These are phyloP conservation scores for Verticillium dahliae DNA, from an alignment of 2,329 filamentous ascomycete species.

Conservation along the genomic window DNA sequence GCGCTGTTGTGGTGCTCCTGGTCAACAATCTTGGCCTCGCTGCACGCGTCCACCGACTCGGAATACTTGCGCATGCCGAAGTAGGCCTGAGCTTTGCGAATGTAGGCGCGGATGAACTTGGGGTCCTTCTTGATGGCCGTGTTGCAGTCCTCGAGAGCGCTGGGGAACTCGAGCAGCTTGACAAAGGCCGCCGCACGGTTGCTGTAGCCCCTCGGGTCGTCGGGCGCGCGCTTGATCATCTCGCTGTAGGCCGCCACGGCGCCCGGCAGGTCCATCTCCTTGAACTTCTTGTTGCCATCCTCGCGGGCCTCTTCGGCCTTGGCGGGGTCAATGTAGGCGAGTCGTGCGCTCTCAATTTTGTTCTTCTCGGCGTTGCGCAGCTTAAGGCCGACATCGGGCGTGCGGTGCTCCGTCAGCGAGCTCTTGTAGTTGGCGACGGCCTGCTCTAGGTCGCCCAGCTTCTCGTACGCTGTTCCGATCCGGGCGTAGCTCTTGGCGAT, in stretches of 20 bases:
- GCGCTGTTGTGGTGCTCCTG: slow-evolving; percentile 60
- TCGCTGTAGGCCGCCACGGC: slow-evolving; percentile 92
- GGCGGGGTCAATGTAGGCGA: slow-evolving; percentile 79
- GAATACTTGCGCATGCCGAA: slow-evolving; percentile 98
- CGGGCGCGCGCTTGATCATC: slow-evolving; percentile 92
- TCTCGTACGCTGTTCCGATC: slow-evolving; percentile 92
- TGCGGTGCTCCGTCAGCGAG: slow-evolving; percentile 93
- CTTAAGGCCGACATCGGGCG: slow-evolving; percentile 87
- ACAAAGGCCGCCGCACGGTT: slow-evolving; percentile 96
- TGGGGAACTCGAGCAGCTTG: slow-evolving; percentile 93
- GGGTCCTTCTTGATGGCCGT: slow-evolving; percentile 84
- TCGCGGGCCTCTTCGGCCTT: slow-evolving; percentile 95
- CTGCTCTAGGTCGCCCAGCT: slow-evolving; percentile 68
- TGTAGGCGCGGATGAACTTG: slow-evolving; percentile 90
- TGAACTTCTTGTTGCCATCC: slow-evolving; percentile 94
- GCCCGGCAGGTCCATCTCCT: slow-evolving; percentile 89
- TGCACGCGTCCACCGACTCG: slow-evolving; percentile 85
- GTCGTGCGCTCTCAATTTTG: slow-evolving; percentile 68
- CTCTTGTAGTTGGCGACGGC: slow-evolving; percentile 89
- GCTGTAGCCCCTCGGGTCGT: slow-evolving; percentile 90
- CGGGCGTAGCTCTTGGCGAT: slow-evolving; percentile 98
- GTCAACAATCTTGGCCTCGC: slow-evolving; percentile 73
- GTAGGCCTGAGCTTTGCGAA: slow-evolving; percentile 92
- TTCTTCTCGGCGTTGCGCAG: slow-evolving; percentile 84
- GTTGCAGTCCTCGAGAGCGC: slow-evolving; percentile 88